Base-by-base conservation (phyloP, 257 asterid species). In the Rehmannia glutinosa region DNA sequence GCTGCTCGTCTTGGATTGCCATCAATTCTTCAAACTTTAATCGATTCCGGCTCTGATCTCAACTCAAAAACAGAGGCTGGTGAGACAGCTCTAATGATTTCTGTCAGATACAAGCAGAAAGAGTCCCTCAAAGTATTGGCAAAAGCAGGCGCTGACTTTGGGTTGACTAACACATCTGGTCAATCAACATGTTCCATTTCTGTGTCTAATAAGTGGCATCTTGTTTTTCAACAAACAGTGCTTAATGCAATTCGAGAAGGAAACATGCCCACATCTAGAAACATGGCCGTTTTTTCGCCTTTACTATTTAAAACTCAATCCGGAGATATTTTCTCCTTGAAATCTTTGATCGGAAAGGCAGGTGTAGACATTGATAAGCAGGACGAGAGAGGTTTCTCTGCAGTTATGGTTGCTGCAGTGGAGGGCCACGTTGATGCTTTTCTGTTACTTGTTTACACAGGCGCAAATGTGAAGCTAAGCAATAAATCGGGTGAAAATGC, bases 361-460 rank as follows among this genome's bases (percentile, higher is more conserved):
- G 80, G 77, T 35, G 42, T 72, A 8, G 78, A 85, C 33, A 75
- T 89, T 24, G 86, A 89, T 36, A 49, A 73, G 77, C 95, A 87
- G 75, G 95, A 89, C 45, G 84, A 76, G 1, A 67, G 74, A 55
- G 97, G 97, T 36, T 85, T 83, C 82, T 89, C 97, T 1, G 95
- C 97, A 6, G 85, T 81, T 35, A 85, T 89, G 97, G 43, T 85
- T 62, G 83, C 97, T 28, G 93, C 95, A 66, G 74, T 47, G 73
- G 88, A 87, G 77, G 93, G 89, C 27, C 93, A 89, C n/a, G 84
- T 87, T 33, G 89, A 87, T 36, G 89, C 87, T 45, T 89, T 89
- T 68, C 84, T 89, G 15, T 56, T 85, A 73, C 93, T 89, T 19
- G 95, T 89, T 20, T 79, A 80, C 51, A 86, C 89, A 24, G 95